These are phyloP conservation scores for Fagus crenata DNA, from an alignment of 306 rosid species.

Conservation along the genomic window DNA sequence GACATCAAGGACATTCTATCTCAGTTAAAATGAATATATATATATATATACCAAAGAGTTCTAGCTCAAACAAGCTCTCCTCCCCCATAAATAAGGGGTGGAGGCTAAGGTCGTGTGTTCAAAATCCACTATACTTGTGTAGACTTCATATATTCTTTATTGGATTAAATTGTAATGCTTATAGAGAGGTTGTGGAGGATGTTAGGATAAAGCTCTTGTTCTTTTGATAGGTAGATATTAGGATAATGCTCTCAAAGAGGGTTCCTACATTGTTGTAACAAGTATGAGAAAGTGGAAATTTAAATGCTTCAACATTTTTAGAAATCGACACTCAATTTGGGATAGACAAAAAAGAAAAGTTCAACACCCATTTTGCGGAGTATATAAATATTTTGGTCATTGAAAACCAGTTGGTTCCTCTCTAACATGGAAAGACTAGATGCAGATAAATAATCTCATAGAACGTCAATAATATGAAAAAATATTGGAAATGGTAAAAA, in stretches of 20 bases:
- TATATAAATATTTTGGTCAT: not conserved
- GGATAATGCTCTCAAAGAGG: not conserved
- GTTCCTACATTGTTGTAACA: not conserved
- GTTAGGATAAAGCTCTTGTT: too few species aligned
- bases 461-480: not conserved
- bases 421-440: not conserved
- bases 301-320: not conserved
- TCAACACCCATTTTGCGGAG: not conserved
- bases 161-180: not conserved
- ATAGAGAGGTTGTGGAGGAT: too few species aligned
- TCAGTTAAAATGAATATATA: not conserved
- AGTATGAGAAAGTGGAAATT: not conserved
- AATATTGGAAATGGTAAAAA: not conserved
- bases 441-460: not conserved
- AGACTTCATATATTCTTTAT: not conserved
- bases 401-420: not conserved
- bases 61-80: too few species aligned
- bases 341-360: slow-evolving; percentile 2
- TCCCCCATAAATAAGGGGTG: too few species aligned
- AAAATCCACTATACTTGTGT: too few species aligned
- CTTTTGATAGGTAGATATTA: not conserved
- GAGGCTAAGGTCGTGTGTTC: too few species aligned
- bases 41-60: too few species aligned
- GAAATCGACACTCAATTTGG: not conserved
- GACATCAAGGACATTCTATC: not conserved